Percentiles rank a stretch among this genome's conserved stretches.
Evolutionary conservation across 176 grass and related monocot species (phyloP).

Genomic region (Avena atlantica): DNA sequence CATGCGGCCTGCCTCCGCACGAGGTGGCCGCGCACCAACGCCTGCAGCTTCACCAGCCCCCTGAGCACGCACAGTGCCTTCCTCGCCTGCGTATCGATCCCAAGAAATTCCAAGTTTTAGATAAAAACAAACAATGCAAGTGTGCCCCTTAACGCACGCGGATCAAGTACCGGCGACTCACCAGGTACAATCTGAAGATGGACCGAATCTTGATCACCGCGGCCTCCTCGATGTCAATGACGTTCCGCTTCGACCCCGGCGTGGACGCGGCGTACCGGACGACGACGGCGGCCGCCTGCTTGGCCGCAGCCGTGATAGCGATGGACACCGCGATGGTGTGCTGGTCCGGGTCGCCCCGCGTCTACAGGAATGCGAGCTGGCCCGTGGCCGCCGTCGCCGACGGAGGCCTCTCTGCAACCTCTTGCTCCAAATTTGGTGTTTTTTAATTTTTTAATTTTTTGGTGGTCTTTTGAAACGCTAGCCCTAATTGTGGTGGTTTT

Average conservation of each 20-base stretch:
- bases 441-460: too few relatives aligned
- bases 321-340: conserved; percentile 67
- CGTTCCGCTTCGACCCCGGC: conserved; percentile 47
- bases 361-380: too few relatives aligned
- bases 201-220: conserved; percentile 84
- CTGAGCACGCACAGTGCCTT: conserved; percentile 80
- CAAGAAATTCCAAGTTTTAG: background rate
- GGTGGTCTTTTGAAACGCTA: too few relatives aligned
- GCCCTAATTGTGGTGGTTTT: too few relatives aligned
- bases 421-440: too few relatives aligned
- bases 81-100: conserved; percentile 66
- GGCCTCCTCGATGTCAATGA: conserved; percentile 47
- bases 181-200: conserved; percentile 80
- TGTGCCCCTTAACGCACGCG: background rate
- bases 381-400: too few relatives aligned
- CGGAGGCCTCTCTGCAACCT: conserved; percentile 21
- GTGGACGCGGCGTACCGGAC: conserved; percentile 52
- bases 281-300: conserved; percentile 52
- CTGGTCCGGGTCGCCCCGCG: conserved; percentile 56
- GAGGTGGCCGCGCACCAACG: conserved; percentile 75
- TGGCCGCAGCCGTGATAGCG: conserved; percentile 54
- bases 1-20: conserved; percentile 79
- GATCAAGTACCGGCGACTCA: conserved; percentile 31
- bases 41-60: conserved; percentile 88
- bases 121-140: background rate